Evolutionary conservation across 163 green algal genomes (phyloP).

Genomic region (Chlamydomonas reinhardtii): DNA sequence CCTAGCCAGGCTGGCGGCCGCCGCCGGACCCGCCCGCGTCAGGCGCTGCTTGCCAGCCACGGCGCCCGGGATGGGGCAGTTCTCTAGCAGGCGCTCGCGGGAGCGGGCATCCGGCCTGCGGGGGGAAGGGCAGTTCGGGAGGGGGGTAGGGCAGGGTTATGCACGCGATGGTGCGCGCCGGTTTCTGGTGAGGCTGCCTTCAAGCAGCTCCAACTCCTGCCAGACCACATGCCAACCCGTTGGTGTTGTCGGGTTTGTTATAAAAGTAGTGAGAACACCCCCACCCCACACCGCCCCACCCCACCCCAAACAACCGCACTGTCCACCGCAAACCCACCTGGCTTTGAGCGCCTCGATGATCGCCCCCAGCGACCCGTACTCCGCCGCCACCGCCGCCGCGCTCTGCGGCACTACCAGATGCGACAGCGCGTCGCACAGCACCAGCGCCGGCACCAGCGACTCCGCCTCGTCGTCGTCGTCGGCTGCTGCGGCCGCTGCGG

Average conservation of each 20-base stretch:
- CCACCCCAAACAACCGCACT: background rate
- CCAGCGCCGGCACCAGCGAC: background rate
- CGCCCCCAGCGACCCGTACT: conserved; percentile 23
- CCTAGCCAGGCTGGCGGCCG: background rate
- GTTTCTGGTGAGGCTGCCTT: too few relatives aligned
- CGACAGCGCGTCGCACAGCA: conserved; percentile 27
- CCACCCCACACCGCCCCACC: too few relatives aligned
- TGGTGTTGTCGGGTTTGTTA: too few relatives aligned
- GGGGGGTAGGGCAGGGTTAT: too few relatives aligned
- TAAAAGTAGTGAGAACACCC: too few relatives aligned
- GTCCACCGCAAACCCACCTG: background rate
- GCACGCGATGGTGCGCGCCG: too few relatives aligned
- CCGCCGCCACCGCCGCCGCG: conserved; percentile 43
- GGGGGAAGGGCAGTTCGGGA: too few relatives aligned
- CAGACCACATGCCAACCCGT: too few relatives aligned
- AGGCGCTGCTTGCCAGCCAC: background rate
- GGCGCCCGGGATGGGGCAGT: conserved; percentile 33
- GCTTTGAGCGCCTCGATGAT: conserved; percentile 32
- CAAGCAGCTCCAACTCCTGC: too few relatives aligned
- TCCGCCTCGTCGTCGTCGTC: background rate
- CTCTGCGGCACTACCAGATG: conserved; percentile 26
- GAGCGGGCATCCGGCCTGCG: background rate
- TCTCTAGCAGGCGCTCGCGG: background rate
- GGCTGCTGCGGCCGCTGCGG: background rate
- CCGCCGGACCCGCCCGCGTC: conserved; percentile 15